These are phyloP conservation scores for Leucocoprinus sp. DNA, from an alignment of 768 basidiomycete genomes.

Conservation along the genomic window DNA sequence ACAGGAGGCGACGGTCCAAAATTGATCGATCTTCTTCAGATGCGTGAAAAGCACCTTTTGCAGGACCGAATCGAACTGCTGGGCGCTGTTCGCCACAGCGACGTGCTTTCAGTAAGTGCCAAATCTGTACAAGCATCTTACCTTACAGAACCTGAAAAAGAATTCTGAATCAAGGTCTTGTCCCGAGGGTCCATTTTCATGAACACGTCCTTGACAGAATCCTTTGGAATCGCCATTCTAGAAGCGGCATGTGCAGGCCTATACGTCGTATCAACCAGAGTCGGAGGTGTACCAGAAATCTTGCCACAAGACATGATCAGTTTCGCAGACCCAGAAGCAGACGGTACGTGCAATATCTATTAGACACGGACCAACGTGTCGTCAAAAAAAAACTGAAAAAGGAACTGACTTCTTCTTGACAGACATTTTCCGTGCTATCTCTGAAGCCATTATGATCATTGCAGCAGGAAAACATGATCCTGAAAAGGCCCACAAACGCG, in stretches of 20 bases:
- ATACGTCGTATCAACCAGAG: constrained; percentile 89
- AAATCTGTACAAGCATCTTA: background rate
- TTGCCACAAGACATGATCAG: constrained; percentile 92
- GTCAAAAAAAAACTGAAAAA: no score
- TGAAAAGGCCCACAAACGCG: constrained; percentile 60
- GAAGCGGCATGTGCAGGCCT: constrained; percentile 94
- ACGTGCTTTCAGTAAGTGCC: constrained; percentile 74
- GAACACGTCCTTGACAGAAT: constrained; percentile 92
- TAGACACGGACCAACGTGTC: no score
- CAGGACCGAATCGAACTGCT: constrained; percentile 91
- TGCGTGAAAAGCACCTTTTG: constrained; percentile 83
- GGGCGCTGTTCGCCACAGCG: constrained; percentile 69
- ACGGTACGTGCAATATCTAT: constrained; percentile 67
- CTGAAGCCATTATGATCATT: constrained; percentile 71
- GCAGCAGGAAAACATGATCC: constrained; percentile 66
- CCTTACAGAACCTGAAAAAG: background rate
- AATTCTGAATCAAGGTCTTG: constrained; percentile 50
- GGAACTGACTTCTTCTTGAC: constrained; percentile 2
- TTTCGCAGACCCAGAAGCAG: constrained; percentile 89
- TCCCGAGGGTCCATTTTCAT: constrained; percentile 83
- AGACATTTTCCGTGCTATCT: constrained; percentile 84
- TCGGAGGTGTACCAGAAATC: constrained; percentile 94
- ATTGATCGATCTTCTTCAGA: constrained; percentile 88
- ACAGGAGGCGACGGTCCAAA: constrained; percentile 93
- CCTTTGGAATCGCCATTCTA: constrained; percentile 95